Evolutionary conservation across 495 filamentous ascomycete species (phyloP).

Genomic region (Glonium stellatum): DNA sequence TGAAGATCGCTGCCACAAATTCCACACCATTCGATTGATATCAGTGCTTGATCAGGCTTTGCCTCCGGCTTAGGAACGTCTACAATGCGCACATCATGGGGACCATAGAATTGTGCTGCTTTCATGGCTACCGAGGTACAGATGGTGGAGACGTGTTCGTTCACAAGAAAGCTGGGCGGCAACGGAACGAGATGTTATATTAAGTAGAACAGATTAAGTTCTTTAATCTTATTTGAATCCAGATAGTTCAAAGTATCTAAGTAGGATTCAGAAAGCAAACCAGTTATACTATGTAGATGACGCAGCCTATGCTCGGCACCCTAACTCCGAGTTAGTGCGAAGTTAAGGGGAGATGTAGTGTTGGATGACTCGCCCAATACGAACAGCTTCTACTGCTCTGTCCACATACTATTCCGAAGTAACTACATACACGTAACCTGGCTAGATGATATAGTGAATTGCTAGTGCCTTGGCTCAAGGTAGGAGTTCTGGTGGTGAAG

Average conservation of each 20-base stretch:
- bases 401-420: too few relatives aligned
- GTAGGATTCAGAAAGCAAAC: too few relatives aligned
- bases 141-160: not conserved
- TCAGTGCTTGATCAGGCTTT: constrained; percentile 22
- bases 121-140: constrained; percentile 15
- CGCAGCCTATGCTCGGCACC: not conserved
- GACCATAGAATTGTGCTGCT: constrained; percentile 28
- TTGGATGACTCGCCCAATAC: too few relatives aligned
- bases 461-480: too few relatives aligned
- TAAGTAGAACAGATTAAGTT: not conserved
- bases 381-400: too few relatives aligned
- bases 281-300: not conserved
- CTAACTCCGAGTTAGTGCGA: not conserved
- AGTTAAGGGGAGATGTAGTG: not conserved
- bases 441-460: too few relatives aligned
- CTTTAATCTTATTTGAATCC: not conserved
- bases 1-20: constrained; percentile 32
- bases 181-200: not conserved
- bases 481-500: too few relatives aligned
- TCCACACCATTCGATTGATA: constrained; percentile 28
- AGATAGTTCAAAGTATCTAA: not conserved
- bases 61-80: constrained; percentile 23
- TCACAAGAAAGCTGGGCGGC: not conserved
- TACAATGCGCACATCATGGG: constrained; percentile 25
- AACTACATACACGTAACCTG: too few relatives aligned